These are phyloP conservation scores for Wilcoxina mikolae DNA, from an alignment of 495 filamentous ascomycete genomes.

Conservation along the genomic window DNA sequence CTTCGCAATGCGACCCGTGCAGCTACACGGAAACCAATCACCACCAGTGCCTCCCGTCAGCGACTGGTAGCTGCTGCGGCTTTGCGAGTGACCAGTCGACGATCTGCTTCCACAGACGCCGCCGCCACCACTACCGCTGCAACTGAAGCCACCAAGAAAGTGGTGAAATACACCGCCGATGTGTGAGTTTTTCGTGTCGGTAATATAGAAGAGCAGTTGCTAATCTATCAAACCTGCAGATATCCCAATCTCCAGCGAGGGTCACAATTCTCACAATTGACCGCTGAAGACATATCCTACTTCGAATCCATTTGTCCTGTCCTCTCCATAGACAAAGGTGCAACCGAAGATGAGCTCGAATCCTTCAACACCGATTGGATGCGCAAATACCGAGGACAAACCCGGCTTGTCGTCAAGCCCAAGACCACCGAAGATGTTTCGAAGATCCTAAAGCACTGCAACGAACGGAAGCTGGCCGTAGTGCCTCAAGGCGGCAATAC, in stretches of 20 bases:
- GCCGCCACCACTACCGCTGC: slow-evolving; percentile 7
- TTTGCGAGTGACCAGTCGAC: background rate
- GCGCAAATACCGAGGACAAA: slow-evolving; percentile 92
- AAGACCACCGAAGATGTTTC: slow-evolving; percentile 67
- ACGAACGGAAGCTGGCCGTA: slow-evolving; percentile 75
- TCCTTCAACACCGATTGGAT: slow-evolving; percentile 97
- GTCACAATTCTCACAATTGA: slow-evolving; percentile 53
- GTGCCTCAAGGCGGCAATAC: slow-evolving; percentile 98
- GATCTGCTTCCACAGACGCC: background rate
- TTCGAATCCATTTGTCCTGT: slow-evolving; percentile 55
- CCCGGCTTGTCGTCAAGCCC: slow-evolving; percentile 74
- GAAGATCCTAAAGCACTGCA: slow-evolving; percentile 82
- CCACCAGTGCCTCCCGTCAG: background rate
- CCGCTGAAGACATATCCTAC: slow-evolving; percentile 58
- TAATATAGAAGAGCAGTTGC: background rate
- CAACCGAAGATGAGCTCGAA: slow-evolving; percentile 59
- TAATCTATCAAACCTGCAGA: slow-evolving; percentile 26
- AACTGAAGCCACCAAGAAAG: slow-evolving; percentile 27
- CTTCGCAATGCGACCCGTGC: slow-evolving; percentile 13
- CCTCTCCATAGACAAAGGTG: slow-evolving; percentile 60
- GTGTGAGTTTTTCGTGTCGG: slow-evolving; percentile 34
- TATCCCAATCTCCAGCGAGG: slow-evolving; percentile 75
- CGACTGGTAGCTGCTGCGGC: background rate
- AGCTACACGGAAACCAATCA: slow-evolving; percentile 1
- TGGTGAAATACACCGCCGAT: slow-evolving; percentile 63